Evolutionary conservation across 2,329 filamentous ascomycete genomes (phyloP), one percentile per base, ranked within the genome.

Genomic region (Colletotrichum sp.): DNA sequence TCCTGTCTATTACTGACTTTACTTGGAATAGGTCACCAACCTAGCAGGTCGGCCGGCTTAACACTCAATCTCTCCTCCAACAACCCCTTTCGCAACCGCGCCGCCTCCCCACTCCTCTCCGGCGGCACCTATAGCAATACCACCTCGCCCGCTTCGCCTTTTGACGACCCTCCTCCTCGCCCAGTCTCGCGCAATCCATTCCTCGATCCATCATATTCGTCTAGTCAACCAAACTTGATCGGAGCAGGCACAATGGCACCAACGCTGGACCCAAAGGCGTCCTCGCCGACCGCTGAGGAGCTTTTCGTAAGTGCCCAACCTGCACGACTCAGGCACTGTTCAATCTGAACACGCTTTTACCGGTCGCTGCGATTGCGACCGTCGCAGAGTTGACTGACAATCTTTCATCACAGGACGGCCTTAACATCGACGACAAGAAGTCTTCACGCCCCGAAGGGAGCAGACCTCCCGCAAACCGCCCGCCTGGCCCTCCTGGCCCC

Each of bases 21-120:
- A 73, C 70, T 73, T 82, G 78, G 75, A 78, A 83, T 83, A 87
- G 86, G 84, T 80, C 84, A 85, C 69, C 79, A 80, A 79, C 78
- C 78, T 77, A 78, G 85, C 80, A 88, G 86, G 79, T 90, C 90
- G 80, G 84, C 89, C 78, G 73, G 70, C 59, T 87, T 93, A 82
- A 87, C 90, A 71, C 86, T 94, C 83, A 93, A 92, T 85, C 90
- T 96, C 81, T 93, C 93, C 84, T 96, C 94, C 84, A 96, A 96
- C 89, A 96, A 96, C 83, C 94, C 94, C 77, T 96, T 92, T 81
- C 93, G 94, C 87, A 95, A 95, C 84, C 92, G 93, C 81, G 92
- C 93, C 78, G 88, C 89, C 48, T 95, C 93, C 78, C 93, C 91
- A 67, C 73, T 75, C 69, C 69, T 72, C 32, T 83, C 85, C 69